phyloP scores from a whole-genome alignment of 441 rosid species.

The Pelargonium exstipulatum region DNA sequence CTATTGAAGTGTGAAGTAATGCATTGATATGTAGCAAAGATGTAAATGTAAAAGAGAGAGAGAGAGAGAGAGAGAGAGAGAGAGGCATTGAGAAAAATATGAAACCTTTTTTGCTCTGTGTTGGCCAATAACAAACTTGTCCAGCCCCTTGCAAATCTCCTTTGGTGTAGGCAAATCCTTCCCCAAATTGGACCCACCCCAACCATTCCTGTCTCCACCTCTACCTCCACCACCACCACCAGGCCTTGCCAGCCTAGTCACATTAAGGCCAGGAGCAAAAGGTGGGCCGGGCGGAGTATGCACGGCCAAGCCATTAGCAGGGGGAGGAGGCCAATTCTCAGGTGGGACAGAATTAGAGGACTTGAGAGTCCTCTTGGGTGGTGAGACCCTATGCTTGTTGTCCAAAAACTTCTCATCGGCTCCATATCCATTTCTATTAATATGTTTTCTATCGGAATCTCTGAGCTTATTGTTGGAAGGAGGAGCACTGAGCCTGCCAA shows the following conservation, averaged over 20 bases:
- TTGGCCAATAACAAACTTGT: conserved; percentile 89
- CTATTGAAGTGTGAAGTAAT: not conserved
- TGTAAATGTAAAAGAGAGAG: not conserved
- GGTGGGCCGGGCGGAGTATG: conserved; percentile 71
- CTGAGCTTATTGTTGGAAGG: conserved; percentile 29
- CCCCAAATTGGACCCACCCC: conserved; percentile 90
- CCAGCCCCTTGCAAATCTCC: conserved; percentile 80
- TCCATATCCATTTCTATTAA: too few species aligned
- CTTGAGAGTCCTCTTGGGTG: conserved; percentile 63
- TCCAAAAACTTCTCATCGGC: too few species aligned
- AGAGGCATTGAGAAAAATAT: too few species aligned
- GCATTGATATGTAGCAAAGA: not conserved
- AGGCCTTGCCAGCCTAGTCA: conserved; percentile 38
- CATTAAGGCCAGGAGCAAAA: conserved; percentile 56
- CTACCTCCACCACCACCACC: too few species aligned
- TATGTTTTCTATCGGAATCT: not conserved
- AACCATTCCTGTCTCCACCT: conserved; percentile 35
- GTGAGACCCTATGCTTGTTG: conserved; percentile 20
- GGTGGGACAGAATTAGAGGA: conserved; percentile 64
- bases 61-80: too few species aligned
- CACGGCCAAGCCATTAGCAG: conserved; percentile 52
- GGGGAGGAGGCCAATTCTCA: conserved; percentile 51
- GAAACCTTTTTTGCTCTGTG: conserved; percentile 68
- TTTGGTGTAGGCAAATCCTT: conserved; percentile 87
- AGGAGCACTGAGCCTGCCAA: conserved; percentile 39